Base-by-base conservation (phyloP, 139 green algal species). In the Pleodorina starrii region DNA sequence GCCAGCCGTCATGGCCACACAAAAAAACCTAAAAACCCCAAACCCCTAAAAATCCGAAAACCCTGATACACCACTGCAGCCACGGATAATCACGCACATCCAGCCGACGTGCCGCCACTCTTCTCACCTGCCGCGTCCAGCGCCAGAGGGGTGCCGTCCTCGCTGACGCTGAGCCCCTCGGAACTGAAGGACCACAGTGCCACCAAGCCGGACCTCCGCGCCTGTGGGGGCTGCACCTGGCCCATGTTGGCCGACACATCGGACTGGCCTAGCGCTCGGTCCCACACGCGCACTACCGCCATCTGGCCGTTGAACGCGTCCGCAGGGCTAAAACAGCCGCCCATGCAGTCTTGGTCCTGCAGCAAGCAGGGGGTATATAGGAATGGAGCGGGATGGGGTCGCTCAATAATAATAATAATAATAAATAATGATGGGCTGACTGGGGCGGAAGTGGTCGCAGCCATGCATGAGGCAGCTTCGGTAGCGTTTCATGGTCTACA, bases 311-410 rank as follows among this genome's bases (percentile, higher is more conserved):
- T 69, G 82, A 96, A 94, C 17, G 92, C 86, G 51, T 95, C 92
- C 23, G 92, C 73, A 16, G 96, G 92, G 29, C 86, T 94, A 91
- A 98, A 98, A 92, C 96, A 97, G 51, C 96, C 96, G 51, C 94
- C 96, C 11, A 91, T 94, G 93, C 96, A 98, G 78, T 98, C 94
- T 87, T 98, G 96, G 38, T 96, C 92, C 93, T 96, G 91, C 25
- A 17, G 54, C 21, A 66, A 66, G 54, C 54, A 21, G 54, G 54
- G 21, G 54, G 54, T 21, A 25, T 12, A 66, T 32, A 66, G 9
- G 54, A 66, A 25, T 32, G 25, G 54, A 12, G 54, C 54, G 14
- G 51, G 17, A 60, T n/a, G n/a, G n/a, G n/a, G n/a, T n/a, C n/a
- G n/a, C n/a, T n/a, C n/a, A n/a, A n/a, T n/a, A n/a, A n/a, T n/a